These are phyloP conservation scores for Blastocystis sp. DNA, from an alignment of 352 stramenopile genomes.

Conservation along the genomic window DNA sequence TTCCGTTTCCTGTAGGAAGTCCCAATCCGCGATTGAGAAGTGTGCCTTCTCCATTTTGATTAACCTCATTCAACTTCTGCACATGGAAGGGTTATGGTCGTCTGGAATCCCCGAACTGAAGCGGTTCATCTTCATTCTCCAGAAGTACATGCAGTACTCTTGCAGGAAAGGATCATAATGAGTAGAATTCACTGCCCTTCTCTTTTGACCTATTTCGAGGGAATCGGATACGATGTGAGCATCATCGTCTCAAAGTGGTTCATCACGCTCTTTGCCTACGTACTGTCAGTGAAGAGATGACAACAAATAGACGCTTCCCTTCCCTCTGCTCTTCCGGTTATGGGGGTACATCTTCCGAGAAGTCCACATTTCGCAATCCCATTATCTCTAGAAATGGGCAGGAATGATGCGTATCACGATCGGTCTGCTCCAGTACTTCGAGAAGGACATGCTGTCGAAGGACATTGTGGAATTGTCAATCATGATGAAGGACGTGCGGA, in stretches of 20 bases:
- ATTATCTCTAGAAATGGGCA: neutral
- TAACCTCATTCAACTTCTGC: conserved; percentile 40
- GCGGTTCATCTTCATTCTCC: conserved; percentile 67
- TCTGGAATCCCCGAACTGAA: conserved; percentile 40
- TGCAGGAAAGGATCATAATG: neutral
- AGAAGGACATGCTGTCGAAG: conserved; percentile 14
- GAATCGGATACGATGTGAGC: conserved; percentile 51
- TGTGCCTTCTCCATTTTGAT: conserved; percentile 20
- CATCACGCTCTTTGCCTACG: conserved; percentile 71
- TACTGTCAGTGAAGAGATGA: neutral
- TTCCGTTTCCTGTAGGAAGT: conserved; percentile 9
- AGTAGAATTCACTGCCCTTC: conserved; percentile 30
- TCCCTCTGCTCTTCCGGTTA: conserved; percentile 35
- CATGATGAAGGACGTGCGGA: conserved; percentile 56
- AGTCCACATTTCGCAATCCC: neutral
- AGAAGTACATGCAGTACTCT: conserved; percentile 63
- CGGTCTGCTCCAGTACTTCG: conserved; percentile 37
- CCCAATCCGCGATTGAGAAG: conserved; percentile 52
- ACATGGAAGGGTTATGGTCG: conserved; percentile 68
- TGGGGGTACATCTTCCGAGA: conserved; percentile 46
- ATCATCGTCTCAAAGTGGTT: conserved; percentile 74
- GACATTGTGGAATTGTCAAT: conserved; percentile 45
- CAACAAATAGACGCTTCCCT: conserved; percentile 31
- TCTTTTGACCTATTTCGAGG: conserved; percentile 49
- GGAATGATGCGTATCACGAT: conserved; percentile 21